Percentiles rank a stretch among this genome's conserved stretches.
Evolutionary conservation across 2,329 filamentous ascomycete genomes (phyloP).

Genomic region (Cladorrhinum sp.): DNA sequence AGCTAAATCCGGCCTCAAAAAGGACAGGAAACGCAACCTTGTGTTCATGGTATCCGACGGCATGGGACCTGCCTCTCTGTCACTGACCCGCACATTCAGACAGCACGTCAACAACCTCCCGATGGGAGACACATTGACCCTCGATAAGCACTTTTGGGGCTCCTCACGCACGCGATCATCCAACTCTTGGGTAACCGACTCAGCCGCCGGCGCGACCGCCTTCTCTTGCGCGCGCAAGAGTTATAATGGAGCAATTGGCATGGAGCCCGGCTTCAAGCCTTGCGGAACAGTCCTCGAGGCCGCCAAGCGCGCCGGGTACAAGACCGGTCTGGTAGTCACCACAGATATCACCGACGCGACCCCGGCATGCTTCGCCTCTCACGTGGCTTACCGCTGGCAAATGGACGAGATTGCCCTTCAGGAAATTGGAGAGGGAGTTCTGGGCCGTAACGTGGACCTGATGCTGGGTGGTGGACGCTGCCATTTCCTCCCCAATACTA

Average conservation of each 20-base stretch:
- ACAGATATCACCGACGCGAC: constrained; percentile 95
- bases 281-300: constrained; percentile 93
- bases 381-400: constrained; percentile 75
- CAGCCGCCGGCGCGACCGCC: constrained; percentile 92
- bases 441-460: constrained; percentile 85
- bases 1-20: constrained; percentile 17
- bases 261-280: constrained; percentile 77
- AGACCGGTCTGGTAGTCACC: constrained; percentile 90
- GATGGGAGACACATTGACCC: constrained; percentile 68
- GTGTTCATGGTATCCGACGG: constrained; percentile 99
- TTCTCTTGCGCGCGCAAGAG: constrained; percentile 92
- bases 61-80: constrained; percentile 92
- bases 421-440: constrained; percentile 80
- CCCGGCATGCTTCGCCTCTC: constrained; percentile 89
- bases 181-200: constrained; percentile 87
- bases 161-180: constrained; percentile 82
- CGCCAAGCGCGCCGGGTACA: constrained; percentile 86
- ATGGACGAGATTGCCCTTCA: constrained; percentile 91
- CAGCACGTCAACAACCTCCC: constrained; percentile 75
- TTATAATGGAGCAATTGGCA: constrained; percentile 94
- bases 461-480: constrained; percentile 92
- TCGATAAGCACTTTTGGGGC: constrained; percentile 89
- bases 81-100: constrained; percentile 80
- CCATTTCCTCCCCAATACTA: constrained; percentile 84
- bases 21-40: constrained; percentile 75